Percentiles rank a stretch among this genome's conserved stretches.
Evolutionary conservation across 371 early-diverging fungal species (phyloP).

Genomic region (Lichtheimia ornata): DNA sequence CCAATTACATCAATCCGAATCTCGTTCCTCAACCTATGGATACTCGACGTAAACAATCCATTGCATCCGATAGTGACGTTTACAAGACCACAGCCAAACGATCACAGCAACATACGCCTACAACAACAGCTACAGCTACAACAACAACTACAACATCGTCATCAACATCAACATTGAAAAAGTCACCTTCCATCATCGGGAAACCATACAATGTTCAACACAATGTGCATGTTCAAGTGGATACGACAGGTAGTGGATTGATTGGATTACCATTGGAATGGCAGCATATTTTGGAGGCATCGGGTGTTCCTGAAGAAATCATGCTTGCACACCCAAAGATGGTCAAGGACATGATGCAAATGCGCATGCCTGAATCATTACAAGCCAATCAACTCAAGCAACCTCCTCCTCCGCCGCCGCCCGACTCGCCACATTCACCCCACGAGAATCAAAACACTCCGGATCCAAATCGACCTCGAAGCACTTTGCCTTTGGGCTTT

Average conservation of each 20-base stretch:
- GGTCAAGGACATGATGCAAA: constrained; percentile 54
- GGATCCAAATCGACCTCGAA: constrained; percentile 10
- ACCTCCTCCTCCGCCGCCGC: constrained; percentile 4
- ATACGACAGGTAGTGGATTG: constrained; percentile 39
- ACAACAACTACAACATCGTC: not conserved
- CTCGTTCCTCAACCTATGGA: constrained; percentile 54
- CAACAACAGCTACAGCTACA: not conserved
- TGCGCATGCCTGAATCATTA: constrained; percentile 54
- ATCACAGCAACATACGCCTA: not conserved
- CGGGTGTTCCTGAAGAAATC: constrained; percentile 57
- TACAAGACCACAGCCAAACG: not conserved
- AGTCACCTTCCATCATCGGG: constrained; percentile 44
- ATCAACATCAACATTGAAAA: too few species aligned
- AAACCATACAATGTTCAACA: constrained; percentile 68
- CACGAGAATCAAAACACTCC: constrained; percentile 16
- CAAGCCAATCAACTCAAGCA: constrained; percentile 21
- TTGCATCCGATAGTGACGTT: constrained; percentile 2
- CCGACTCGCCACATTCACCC: constrained; percentile 29
- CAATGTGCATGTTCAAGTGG: constrained; percentile 61
- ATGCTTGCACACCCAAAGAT: constrained; percentile 55
- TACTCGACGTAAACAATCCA: constrained; percentile 13
- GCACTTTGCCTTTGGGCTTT: constrained; percentile 40
- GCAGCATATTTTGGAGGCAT: constrained; percentile 55
- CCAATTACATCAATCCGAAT: constrained; percentile 63
- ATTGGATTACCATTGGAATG: constrained; percentile 62